These are phyloP conservation scores for Beauveria medogensis DNA, from an alignment of 2,329 filamentous ascomycete genomes.

Conservation along the genomic window DNA sequence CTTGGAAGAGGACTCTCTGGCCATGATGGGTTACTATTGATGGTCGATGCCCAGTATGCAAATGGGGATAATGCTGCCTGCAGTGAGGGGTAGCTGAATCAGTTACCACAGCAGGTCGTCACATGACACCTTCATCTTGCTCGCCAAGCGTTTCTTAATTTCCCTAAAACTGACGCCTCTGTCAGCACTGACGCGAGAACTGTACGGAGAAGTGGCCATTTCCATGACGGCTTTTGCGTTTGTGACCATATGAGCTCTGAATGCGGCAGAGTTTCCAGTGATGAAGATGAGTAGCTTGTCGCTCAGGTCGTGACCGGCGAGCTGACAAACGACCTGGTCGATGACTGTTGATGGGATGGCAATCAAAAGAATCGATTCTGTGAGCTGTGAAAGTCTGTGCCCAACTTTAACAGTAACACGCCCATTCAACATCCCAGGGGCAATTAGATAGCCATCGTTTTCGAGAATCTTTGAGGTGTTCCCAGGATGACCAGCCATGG, in stretches of 20 bases:
- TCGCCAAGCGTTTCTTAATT: constrained; percentile 10
- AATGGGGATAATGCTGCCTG: no score
- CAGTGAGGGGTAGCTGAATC: no score
- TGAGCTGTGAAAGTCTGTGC: neutral
- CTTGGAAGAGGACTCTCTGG: no score
- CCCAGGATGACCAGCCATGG: constrained; percentile 6
- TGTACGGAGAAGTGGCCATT: constrained; percentile 11
- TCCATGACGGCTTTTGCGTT: constrained; percentile 9
- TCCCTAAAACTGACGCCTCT: constrained; percentile 10
- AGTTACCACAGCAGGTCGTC: no score
- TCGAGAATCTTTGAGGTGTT: neutral
- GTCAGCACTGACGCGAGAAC: constrained; percentile 11
- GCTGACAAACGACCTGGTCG: neutral
- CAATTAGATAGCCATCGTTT: neutral
- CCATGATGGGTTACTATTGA: no score
- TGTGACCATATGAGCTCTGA: neutral
- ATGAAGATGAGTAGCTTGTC: neutral
- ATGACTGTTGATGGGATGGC: constrained; percentile 3
- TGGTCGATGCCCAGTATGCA: no score
- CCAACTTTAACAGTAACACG: neutral
- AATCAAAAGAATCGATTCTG: neutral
- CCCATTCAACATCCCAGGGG: neutral
- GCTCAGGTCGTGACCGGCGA: neutral
- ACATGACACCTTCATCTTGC: no score
- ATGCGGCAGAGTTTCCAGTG: neutral